These are phyloP conservation scores for Fragaria vesca DNA, from an alignment of 306 rosid genomes.

Conservation along the genomic window DNA sequence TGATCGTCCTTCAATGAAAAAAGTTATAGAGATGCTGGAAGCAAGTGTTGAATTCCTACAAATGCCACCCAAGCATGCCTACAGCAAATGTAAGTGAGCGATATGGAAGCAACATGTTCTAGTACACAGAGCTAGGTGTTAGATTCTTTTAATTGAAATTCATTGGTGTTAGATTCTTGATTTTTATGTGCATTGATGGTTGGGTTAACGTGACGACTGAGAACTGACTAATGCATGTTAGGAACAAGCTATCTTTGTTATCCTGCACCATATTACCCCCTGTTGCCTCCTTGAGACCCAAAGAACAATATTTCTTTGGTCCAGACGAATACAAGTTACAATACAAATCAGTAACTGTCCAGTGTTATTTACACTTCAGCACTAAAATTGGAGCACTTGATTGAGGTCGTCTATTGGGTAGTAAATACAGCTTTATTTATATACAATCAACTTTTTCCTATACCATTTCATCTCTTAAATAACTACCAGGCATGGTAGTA, in stretches of 20 bases:
- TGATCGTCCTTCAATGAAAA: slow-evolving; percentile 14
- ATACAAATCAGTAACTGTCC: not conserved
- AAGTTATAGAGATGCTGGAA: not conserved
- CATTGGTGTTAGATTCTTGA: too few species aligned
- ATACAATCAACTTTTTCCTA: not conserved
- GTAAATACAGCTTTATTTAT: not conserved
- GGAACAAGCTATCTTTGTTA: too few species aligned
- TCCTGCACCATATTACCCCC: too few species aligned
- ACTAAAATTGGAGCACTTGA: not conserved
- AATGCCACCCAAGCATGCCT: not conserved
- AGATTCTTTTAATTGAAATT: too few species aligned
- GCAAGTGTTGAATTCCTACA: not conserved
- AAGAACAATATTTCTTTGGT: not conserved
- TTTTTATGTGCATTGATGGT: too few species aligned
- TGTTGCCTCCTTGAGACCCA: too few species aligned
- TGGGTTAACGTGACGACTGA: too few species aligned
- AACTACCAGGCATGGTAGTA: not conserved
- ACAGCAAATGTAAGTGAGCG: not conserved
- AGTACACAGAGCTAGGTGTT: not conserved
- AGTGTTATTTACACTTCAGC: not conserved
- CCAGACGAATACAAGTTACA: not conserved
- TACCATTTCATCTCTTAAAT: not conserved
- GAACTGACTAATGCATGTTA: too few species aligned
- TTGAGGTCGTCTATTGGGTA: not conserved
- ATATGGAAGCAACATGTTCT: not conserved